A percentile compares a stretch with the other conserved stretches of the same genome.
These are phyloP conservation scores for Rhododendron molle DNA, from an alignment of 148 eudicot genomes.

Conservation along the genomic window DNA sequence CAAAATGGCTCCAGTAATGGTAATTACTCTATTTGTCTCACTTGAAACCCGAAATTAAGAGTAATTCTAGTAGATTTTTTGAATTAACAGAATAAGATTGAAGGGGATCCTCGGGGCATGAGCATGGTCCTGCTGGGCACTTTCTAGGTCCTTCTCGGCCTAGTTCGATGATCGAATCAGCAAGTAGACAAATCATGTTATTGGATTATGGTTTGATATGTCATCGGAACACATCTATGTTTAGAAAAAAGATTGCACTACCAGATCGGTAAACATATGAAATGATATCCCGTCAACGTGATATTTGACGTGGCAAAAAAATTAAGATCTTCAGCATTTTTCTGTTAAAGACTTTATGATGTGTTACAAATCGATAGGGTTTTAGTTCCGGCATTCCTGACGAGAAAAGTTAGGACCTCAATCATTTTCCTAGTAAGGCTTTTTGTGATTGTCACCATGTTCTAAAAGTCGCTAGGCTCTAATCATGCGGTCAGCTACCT, in stretches of 20 bases:
- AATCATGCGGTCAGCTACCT: too few relatives aligned
- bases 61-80: neutral
- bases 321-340: neutral
- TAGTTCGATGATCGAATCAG: neutral
- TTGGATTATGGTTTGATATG: neutral
- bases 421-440: neutral
- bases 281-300: neutral
- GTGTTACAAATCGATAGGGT: neutral
- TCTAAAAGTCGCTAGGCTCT: too few relatives aligned
- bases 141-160: neutral
- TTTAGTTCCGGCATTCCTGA: neutral
- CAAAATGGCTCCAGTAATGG: neutral
- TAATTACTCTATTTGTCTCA: neutral
- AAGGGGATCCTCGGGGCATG: neutral
- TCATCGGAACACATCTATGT: too few relatives aligned
- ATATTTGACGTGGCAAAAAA: neutral
- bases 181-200: neutral
- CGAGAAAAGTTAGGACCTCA: neutral
- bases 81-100: neutral
- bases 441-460: too few relatives aligned
- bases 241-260: too few relatives aligned
- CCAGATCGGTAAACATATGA: too few relatives aligned
- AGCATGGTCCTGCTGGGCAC: neutral
- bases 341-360: neutral
- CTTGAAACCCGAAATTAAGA: neutral